These are phyloP conservation scores for Aspergillus thermomutatus DNA, from an alignment of 2,329 filamentous ascomycete genomes.

Conservation along the genomic window DNA sequence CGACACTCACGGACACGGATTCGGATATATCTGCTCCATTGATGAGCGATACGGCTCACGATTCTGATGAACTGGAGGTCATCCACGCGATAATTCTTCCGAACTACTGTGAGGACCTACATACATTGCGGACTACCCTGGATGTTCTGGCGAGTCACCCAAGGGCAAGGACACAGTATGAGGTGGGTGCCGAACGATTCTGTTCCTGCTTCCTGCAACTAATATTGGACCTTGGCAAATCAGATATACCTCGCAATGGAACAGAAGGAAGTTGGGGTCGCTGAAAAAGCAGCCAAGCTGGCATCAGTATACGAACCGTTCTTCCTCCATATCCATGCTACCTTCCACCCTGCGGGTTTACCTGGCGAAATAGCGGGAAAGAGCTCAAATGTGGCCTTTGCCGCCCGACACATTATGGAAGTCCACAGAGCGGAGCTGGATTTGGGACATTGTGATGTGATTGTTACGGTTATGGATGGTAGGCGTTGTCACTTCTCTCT, in stretches of 20 bases:
- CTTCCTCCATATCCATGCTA: slow-evolving; percentile 66
- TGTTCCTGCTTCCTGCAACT: background rate
- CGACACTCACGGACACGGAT: background rate
- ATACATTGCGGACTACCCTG: slow-evolving; percentile 65
- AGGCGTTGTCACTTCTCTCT: slow-evolving; percentile 25
- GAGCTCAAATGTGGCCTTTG: slow-evolving; percentile 71
- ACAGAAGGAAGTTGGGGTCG: slow-evolving; percentile 53
- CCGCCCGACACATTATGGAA: slow-evolving; percentile 44
- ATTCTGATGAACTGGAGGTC: slow-evolving; percentile 30
- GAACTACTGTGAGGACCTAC: slow-evolving; percentile 71
- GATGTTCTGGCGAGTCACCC: slow-evolving; percentile 66
- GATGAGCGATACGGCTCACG: background rate
- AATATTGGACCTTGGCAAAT: slow-evolving; percentile 1
- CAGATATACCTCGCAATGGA: slow-evolving; percentile 74
- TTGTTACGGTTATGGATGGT: slow-evolving; percentile 73
- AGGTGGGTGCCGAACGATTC: slow-evolving; percentile 52
- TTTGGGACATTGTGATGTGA: slow-evolving; percentile 52
- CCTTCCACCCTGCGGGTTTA: slow-evolving; percentile 63
- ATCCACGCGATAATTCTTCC: slow-evolving; percentile 68
- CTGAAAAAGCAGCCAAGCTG: slow-evolving; percentile 57
- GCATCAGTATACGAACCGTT: slow-evolving; percentile 62
- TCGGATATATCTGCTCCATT: background rate
- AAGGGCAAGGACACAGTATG: slow-evolving; percentile 61
- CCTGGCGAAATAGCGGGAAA: slow-evolving; percentile 69
- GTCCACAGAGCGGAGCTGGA: slow-evolving; percentile 19